phyloP scores from a whole-genome alignment of 345 rosid species.

The Cardiospermum halicacabum region DNA sequence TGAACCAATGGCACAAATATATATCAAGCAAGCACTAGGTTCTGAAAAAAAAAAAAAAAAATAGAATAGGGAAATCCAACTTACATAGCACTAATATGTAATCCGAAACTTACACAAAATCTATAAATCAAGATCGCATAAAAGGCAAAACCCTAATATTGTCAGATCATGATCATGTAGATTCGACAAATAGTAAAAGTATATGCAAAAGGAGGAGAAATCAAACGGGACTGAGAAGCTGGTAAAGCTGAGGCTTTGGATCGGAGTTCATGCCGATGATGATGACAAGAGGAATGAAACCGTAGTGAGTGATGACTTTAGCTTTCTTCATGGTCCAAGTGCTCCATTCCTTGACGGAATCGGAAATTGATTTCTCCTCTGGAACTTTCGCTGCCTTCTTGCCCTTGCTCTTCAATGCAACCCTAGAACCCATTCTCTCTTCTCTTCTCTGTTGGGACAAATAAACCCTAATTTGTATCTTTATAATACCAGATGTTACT shows the following conservation, averaged over 20 bases:
- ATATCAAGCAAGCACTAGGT: too few relatives aligned
- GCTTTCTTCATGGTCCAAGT: constrained; percentile 86
- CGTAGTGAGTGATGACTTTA: constrained; percentile 82
- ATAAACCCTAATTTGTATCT: neutral
- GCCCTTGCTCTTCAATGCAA: constrained; percentile 21
- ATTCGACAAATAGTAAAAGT: constrained; percentile 33
- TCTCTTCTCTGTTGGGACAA: neutral
- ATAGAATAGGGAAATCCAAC: too few relatives aligned
- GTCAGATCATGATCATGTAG: constrained; percentile 8
- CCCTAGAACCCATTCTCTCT: constrained; percentile 20
- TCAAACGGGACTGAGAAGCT: constrained; percentile 87
- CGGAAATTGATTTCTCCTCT: constrained; percentile 41
- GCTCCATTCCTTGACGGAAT: constrained; percentile 81
- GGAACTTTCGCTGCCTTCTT: constrained; percentile 51
- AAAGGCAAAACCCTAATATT: neutral
- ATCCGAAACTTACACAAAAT: neutral
- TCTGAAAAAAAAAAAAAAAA: too few relatives aligned
- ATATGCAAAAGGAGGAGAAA: neutral
- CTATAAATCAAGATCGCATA: neutral
- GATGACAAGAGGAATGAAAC: constrained; percentile 85
- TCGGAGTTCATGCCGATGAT: constrained; percentile 94
- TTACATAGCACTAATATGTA: neutral
- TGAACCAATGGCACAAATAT: too few relatives aligned
- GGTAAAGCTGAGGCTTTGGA: constrained; percentile 82
- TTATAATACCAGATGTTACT: too few relatives aligned